phyloP scores from a whole-genome alignment of 2,329 filamentous ascomycete genomes.

The Ophiostoma tasmaniense region DNA sequence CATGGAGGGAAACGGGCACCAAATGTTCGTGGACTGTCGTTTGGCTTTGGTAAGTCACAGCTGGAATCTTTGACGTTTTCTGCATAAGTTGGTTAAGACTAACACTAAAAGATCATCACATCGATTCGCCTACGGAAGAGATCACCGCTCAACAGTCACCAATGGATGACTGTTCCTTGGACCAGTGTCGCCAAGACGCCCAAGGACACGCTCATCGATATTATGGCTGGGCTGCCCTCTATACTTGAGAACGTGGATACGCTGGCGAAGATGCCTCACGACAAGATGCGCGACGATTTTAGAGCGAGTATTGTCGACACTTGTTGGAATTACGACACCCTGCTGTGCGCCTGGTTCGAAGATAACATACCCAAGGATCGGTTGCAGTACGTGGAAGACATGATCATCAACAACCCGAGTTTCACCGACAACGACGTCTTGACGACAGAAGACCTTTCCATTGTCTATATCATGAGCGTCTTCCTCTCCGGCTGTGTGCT shows the following conservation, averaged over 20 bases:
- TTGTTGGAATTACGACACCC: slow-evolving; percentile 17
- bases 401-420: slow-evolving; percentile 2
- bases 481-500: slow-evolving; percentile 20
- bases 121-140: slow-evolving; percentile 18
- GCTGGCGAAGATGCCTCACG: slow-evolving; percentile 2
- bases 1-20: slow-evolving; percentile 19
- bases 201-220: slow-evolving; percentile 21
- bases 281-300: neutral
- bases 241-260: slow-evolving; percentile 21
- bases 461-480: slow-evolving; percentile 20
- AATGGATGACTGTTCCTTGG: slow-evolving; percentile 23
- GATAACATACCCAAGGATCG: slow-evolving; percentile 14
- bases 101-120: slow-evolving; percentile 17
- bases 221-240: slow-evolving; percentile 19
- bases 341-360: slow-evolving; percentile 19
- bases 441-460: slow-evolving; percentile 20
- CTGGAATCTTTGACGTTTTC: neutral
- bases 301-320: slow-evolving; percentile 4
- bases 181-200: slow-evolving; percentile 17
- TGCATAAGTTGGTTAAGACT: neutral
- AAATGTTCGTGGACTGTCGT: slow-evolving; percentile 22
- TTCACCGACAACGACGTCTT: slow-evolving; percentile 5
- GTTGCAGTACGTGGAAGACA: neutral
- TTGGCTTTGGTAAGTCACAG: slow-evolving; percentile 17
- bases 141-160: slow-evolving; percentile 15